phyloP scores from a whole-genome alignment of 2,329 filamentous ascomycete genomes.

The Aschersonia sp. region DNA sequence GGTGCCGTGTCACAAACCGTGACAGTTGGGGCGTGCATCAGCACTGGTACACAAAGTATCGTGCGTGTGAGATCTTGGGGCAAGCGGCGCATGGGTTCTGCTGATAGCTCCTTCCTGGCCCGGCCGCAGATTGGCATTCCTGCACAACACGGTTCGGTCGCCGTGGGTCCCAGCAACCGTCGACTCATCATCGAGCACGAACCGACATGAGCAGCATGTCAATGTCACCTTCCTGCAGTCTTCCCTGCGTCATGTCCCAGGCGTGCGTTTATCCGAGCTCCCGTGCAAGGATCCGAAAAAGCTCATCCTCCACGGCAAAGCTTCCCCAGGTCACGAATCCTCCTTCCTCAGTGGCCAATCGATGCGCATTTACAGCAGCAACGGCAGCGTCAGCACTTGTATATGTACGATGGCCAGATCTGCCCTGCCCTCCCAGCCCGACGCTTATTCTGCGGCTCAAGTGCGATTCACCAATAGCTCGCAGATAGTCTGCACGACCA shows the following conservation, averaged over 20 bases:
- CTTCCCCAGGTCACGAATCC: not conserved
- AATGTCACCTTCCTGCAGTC: too few species aligned
- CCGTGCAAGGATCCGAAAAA: not conserved
- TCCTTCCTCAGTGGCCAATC: not conserved
- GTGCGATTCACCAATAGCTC: too few species aligned
- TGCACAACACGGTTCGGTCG: too few species aligned
- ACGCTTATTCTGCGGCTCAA: too few species aligned
- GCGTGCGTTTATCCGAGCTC: not conserved
- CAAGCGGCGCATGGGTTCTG: not conserved
- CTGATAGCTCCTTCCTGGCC: not conserved
- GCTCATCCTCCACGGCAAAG: not conserved
- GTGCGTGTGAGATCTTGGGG: not conserved
- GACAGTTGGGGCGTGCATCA: not conserved
- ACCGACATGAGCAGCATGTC: not conserved
- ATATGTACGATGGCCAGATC: too few species aligned
- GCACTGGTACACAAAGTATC: not conserved
- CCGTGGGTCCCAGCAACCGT: too few species aligned
- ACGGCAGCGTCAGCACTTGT: too few species aligned
- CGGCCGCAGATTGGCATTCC: not conserved
- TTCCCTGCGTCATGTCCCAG: not conserved
- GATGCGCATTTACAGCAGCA: not conserved
- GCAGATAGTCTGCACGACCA: too few species aligned
- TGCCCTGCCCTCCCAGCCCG: too few species aligned
- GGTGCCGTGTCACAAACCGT: not conserved
- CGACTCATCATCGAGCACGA: not conserved